Evolutionary conservation across 768 basidiomycete species (phyloP).

Genomic region (Coprinellus aureogranulatus): DNA sequence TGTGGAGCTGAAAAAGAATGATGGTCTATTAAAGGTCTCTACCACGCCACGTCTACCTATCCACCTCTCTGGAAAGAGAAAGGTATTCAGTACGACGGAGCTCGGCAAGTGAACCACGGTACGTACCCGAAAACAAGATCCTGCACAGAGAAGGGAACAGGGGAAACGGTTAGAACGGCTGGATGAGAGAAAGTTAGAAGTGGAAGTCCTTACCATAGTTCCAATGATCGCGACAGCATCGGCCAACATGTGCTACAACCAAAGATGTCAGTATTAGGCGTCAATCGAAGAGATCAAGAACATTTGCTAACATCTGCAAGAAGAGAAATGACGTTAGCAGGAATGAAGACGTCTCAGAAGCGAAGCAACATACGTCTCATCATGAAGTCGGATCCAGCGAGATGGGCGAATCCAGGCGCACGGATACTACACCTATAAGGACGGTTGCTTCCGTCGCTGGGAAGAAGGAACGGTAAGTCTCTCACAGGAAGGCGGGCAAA

Average conservation of each 20-base stretch:
- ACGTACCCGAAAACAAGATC: constrained; percentile 94
- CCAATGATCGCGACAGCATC: constrained; percentile 97
- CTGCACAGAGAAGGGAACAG: constrained; percentile 26
- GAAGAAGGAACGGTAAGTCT: not conserved
- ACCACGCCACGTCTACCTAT: constrained; percentile 23
- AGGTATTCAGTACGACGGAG: constrained; percentile 1
- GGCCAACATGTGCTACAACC: constrained; percentile 75
- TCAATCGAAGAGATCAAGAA: not conserved
- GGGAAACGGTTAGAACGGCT: no score
- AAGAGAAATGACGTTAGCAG: not conserved
- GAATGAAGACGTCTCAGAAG: not conserved
- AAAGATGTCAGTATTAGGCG: constrained; percentile 13
- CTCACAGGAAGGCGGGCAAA: not conserved
- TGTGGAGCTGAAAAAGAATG: not conserved
- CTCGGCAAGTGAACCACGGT: constrained; percentile 1
- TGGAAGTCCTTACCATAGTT: constrained; percentile 86
- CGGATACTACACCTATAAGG: constrained; percentile 98
- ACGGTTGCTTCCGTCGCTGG: constrained; percentile 88
- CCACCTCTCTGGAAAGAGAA: constrained; percentile 36
- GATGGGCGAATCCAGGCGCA: constrained; percentile 93
- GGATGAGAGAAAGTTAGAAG: not conserved
- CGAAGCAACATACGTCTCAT: constrained; percentile 71
- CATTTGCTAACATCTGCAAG: not conserved
- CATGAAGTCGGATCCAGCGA: constrained; percentile 97
- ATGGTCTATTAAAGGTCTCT: not conserved